Conservation (phyloP, 495 filamentous ascomycete genomes). For the Lasiosphaeriaceae sp. region DNA sequence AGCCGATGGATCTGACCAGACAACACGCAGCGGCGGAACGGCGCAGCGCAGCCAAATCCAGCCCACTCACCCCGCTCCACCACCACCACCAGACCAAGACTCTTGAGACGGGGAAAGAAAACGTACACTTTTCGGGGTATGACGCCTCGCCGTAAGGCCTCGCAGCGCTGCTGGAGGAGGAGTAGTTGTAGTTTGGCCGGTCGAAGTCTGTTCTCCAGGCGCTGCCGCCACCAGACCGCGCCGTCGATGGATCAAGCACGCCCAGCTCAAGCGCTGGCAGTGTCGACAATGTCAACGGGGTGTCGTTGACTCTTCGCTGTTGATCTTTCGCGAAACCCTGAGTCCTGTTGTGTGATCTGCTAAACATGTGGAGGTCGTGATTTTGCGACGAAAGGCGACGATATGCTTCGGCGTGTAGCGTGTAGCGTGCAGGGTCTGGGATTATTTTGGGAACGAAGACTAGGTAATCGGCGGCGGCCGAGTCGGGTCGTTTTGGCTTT, state of each 20-base stretch:
- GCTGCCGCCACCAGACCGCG: slow-evolving; percentile 32
- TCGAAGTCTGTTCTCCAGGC: slow-evolving; percentile 33
- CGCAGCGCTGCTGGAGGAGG: slow-evolving; percentile 24
- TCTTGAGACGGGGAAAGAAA: not conserved
- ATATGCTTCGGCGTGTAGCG: slow-evolving; percentile 5
- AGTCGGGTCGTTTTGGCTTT: slow-evolving; percentile 14
- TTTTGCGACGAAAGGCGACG: slow-evolving; percentile 11
- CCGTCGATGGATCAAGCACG: slow-evolving; percentile 31
- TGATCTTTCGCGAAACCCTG: slow-evolving; percentile 37
- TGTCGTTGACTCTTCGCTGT: slow-evolving; percentile 24
- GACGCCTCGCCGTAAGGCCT: slow-evolving; percentile 25
- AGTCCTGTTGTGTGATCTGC: slow-evolving; percentile 40
- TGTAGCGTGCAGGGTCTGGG: slow-evolving; percentile 4
- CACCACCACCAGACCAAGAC: not conserved
- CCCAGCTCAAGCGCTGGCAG: slow-evolving; percentile 37
- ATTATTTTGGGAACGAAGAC: slow-evolving; percentile 11
- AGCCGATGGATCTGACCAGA: not conserved
- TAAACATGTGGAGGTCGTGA: slow-evolving; percentile 42
- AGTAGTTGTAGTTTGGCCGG: slow-evolving; percentile 19
- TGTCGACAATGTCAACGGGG: slow-evolving; percentile 26
- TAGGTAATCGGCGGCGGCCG: not conserved
- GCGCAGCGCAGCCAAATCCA: slow-evolving; percentile 12
- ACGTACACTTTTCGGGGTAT: slow-evolving; percentile 47
- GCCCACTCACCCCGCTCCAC: not conserved
- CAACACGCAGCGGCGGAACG: slow-evolving; percentile 6